Base-by-base conservation (phyloP, 768 basidiomycete species). In the Mrakia gelida region DNA sequence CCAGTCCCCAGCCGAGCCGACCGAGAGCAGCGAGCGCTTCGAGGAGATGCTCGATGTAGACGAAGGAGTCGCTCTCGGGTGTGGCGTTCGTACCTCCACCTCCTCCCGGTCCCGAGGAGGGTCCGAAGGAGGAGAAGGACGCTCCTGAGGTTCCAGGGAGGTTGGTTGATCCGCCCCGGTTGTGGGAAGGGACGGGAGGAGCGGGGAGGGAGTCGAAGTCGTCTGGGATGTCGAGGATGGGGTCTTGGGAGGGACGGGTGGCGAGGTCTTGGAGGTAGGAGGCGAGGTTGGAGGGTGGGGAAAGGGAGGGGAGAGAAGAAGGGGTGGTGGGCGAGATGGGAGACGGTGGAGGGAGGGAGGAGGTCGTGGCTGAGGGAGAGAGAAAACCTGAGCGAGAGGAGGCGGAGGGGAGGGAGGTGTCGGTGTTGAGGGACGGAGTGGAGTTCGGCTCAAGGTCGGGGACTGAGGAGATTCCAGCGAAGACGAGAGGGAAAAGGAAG, bases 1-100 rank as follows among this genome's bases (percentile, higher is more conserved):
- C 97, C 23, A 98, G 86, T 8, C 90, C 92, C 75, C 86, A 89
- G 3, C 93, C 93, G 3, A 98, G 87, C 82, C 92, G 92, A 10
- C 95, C 96, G 21, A 99, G 87, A 2, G 94, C 91, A 21, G 94
- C 91, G 18, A 98, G 87, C n/a, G 95, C 92, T 84, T 98, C 97
- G 11, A 98, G 86, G 9, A 98, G 87, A 2, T 90, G 92, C 85
- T 98, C 97, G 80, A 98, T 91, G 82, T 98, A 98, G 6, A 90
- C 85, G 84, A 97, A 99, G 0, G 94, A 94, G 83, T 99, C 94
- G 15, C 90, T 88, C 85, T 99, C 97, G 6, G 95, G 94, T 81
- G 95, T 95, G 63, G 83, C 76, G 80, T 81, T 32, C 26, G 74
- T 32, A 6, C 54, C 61, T 41, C 9, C 38, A n/a, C 15, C 43